phyloP scores from a whole-genome alignment of 805 yeast genomes.

The Vanderwaltozyma verrucispora region DNA sequence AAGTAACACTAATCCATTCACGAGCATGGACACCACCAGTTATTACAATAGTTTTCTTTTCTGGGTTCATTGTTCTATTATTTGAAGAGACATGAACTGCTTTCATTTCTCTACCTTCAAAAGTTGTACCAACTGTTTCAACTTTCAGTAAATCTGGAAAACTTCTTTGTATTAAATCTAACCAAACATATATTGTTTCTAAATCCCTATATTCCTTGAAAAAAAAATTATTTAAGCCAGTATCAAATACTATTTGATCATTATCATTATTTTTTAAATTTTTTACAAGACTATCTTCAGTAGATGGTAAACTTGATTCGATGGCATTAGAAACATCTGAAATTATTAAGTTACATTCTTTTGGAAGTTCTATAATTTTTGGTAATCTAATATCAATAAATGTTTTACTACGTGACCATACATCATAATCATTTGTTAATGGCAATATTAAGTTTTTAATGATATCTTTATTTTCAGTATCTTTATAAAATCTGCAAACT shows the following conservation, averaged over 20 bases:
- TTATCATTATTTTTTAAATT: not conserved
- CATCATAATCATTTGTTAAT: slow-evolving; percentile 18
- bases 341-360: slow-evolving; percentile 32
- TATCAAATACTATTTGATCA: slow-evolving; percentile 1
- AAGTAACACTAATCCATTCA: slow-evolving; percentile 76
- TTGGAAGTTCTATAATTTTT: slow-evolving; percentile 6
- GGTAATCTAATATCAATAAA: slow-evolving; percentile 39
- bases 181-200: slow-evolving; percentile 62
- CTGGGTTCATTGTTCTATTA: slow-evolving; percentile 29
- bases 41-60: slow-evolving; percentile 57
- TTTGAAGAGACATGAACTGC: slow-evolving; percentile 54
- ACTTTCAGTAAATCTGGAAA: slow-evolving; percentile 55
- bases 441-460: slow-evolving; percentile 7
- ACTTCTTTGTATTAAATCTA: slow-evolving; percentile 46
- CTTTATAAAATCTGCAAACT: slow-evolving; percentile 16
- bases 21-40: slow-evolving; percentile 85
- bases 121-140: slow-evolving; percentile 65
- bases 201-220: slow-evolving; percentile 62
- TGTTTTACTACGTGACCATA: slow-evolving; percentile 41
- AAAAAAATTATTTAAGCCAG: slow-evolving; percentile 39
- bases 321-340: slow-evolving; percentile 48
- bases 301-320: slow-evolving; percentile 42
- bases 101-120: slow-evolving; percentile 60
- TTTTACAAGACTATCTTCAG: not conserved
- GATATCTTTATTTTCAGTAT: slow-evolving; percentile 4